Conservation (phyloP, 768 basidiomycete species). For the Kondoa subrosea region DNA sequence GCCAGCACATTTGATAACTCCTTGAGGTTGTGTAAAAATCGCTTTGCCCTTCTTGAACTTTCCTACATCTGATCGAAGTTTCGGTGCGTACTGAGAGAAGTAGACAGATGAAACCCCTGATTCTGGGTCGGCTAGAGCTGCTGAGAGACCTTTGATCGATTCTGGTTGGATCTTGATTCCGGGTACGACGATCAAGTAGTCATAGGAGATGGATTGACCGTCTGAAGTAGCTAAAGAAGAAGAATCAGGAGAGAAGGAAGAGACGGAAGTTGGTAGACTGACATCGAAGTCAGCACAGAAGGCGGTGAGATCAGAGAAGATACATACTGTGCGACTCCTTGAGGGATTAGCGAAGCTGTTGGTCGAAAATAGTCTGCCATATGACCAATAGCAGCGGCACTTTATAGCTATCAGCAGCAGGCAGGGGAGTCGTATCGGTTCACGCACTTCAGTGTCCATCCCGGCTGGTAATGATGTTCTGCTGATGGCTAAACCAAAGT, state of each 20-base stretch:
- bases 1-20: constrained; percentile 74
- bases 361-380: constrained; percentile 49
- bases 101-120: constrained; percentile 86
- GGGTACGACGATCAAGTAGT: constrained; percentile 69
- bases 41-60: constrained; percentile 59
- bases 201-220: constrained; percentile 52
- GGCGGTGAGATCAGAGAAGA: constrained; percentile 42
- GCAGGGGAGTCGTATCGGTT: no score
- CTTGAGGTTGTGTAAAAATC: constrained; percentile 86
- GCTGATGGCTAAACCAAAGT: neutral
- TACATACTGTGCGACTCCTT: constrained; percentile 51
- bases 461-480: constrained; percentile 44
- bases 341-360: constrained; percentile 54
- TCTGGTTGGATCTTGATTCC: constrained; percentile 77
- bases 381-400: constrained; percentile 59
- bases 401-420: no score
- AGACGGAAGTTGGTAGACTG: constrained; percentile 2
- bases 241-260: constrained; percentile 51
- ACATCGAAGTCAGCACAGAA: constrained; percentile 9
- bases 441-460: constrained; percentile 61
- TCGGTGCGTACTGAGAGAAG: constrained; percentile 74
- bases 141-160: constrained; percentile 51
- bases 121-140: constrained; percentile 56
- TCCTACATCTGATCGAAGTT: constrained; percentile 68
- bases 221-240: constrained; percentile 57